Conservation (phyloP, 1,284 basidiomycete genomes). For the Rhodotorula sp. region DNA sequence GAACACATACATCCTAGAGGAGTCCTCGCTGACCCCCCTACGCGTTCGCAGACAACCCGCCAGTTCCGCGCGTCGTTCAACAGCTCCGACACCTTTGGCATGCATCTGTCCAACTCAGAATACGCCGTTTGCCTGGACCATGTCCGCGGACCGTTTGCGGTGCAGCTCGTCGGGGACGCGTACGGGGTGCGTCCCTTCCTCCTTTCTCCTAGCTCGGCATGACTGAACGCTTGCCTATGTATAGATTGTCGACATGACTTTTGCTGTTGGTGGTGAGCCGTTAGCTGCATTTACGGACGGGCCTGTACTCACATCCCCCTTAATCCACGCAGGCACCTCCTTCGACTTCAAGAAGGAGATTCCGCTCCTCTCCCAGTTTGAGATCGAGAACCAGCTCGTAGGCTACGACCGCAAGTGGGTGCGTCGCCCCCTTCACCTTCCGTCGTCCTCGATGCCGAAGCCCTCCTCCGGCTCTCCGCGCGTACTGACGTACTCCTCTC, state of each 20-base stretch:
- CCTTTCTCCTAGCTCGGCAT: too few species aligned
- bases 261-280: conserved; percentile 20
- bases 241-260: conserved; percentile 4
- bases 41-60: not conserved
- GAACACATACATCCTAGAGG: too few species aligned
- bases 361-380: conserved; percentile 20
- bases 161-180: conserved; percentile 19
- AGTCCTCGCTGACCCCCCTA: not conserved
- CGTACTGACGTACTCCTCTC: not conserved
- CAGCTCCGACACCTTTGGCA: conserved; percentile 28
- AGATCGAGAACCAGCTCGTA: conserved; percentile 20
- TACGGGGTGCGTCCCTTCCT: conserved; percentile 5
- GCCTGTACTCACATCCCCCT: too few species aligned
- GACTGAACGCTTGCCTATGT: not conserved
- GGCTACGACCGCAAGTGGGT: conserved; percentile 39
- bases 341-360: conserved; percentile 35
- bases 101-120: conserved; percentile 10
- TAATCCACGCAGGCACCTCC: not conserved
- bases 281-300: too few species aligned
- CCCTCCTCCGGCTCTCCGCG: too few species aligned
- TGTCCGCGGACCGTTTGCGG: conserved; percentile 24
- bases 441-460: not conserved
- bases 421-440: not conserved
- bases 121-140: conserved; percentile 26
- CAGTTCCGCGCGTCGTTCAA: conserved; percentile 20